Evolutionary conservation across 2,329 filamentous ascomycete species (phyloP).

Genomic region (Bipolaris oryzae): DNA sequence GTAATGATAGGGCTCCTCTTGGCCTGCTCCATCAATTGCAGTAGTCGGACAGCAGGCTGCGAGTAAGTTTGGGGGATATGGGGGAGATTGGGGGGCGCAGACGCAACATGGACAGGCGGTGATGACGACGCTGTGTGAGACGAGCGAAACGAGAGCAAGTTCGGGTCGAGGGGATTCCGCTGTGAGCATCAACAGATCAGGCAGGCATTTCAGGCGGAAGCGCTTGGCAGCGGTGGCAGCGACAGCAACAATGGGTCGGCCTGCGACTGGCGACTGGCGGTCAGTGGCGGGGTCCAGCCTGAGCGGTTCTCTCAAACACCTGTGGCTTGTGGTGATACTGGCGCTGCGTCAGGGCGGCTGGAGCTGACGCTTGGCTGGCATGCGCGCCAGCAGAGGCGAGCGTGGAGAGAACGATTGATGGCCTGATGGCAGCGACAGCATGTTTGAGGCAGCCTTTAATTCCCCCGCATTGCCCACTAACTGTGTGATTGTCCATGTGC

Average conservation of each 20-base stretch:
- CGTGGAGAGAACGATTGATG: conserved; percentile 17
- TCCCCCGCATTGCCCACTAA: conserved; percentile 9
- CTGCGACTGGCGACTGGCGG: conserved; percentile 26
- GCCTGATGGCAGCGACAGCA: conserved; percentile 11
- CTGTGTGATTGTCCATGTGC: conserved; percentile 13
- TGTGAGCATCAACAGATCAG: conserved; percentile 40
- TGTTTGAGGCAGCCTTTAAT: neutral
- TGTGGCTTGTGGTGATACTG: conserved; percentile 39
- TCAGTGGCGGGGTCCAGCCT: conserved; percentile 32
- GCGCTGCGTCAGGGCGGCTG: conserved; percentile 38
- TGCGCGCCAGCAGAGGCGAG: conserved; percentile 5
- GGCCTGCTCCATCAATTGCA: neutral
- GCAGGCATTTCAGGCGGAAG: conserved; percentile 29
- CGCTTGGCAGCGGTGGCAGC: conserved; percentile 25
- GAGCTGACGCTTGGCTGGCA: conserved; percentile 23
- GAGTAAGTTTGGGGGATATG: neutral
- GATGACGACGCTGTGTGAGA: conserved; percentile 42
- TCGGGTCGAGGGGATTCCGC: conserved; percentile 43
- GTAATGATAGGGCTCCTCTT: too few relatives aligned
- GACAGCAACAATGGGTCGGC: too few relatives aligned
- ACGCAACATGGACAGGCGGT: conserved; percentile 28
- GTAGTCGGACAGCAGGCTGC: neutral
- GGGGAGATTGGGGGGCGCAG: conserved; percentile 8
- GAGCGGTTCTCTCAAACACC: conserved; percentile 40
- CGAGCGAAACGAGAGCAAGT: conserved; percentile 40